Conservation (phyloP, 2,329 filamentous ascomycete species). For the Exutisphaerella laricina region DNA sequence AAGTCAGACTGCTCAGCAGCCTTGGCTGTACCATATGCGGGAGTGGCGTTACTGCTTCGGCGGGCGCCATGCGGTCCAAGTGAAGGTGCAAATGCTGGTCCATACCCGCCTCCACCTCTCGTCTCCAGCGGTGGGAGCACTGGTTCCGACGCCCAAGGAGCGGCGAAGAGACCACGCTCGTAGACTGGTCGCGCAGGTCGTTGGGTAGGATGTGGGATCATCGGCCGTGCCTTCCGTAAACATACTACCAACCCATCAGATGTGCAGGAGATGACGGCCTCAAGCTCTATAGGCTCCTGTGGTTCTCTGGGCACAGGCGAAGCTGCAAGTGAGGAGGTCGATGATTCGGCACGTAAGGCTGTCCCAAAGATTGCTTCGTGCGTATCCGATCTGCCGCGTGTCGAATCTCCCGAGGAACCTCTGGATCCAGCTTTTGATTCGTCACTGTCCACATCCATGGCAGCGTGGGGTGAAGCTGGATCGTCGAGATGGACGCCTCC, state of each 20-base stretch:
- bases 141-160: slow-evolving; percentile 70
- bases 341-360: slow-evolving; percentile 35
- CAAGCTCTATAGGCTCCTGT: slow-evolving; percentile 59
- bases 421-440: slow-evolving; percentile 22
- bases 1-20: slow-evolving; percentile 55
- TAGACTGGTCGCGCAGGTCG: slow-evolving; percentile 43
- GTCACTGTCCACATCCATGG: slow-evolving; percentile 20
- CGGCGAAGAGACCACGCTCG: slow-evolving; percentile 66
- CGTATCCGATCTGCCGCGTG: slow-evolving; percentile 34
- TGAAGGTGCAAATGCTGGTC: slow-evolving; percentile 34
- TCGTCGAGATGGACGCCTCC: slow-evolving; percentile 44
- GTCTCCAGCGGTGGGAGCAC: slow-evolving; percentile 44
- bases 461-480: slow-evolving; percentile 11
- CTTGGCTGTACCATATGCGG: slow-evolving; percentile 39
- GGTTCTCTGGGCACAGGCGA: slow-evolving; percentile 25
- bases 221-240: slow-evolving; percentile 65
- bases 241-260: slow-evolving; percentile 83
- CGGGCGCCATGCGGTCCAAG: slow-evolving; percentile 31
- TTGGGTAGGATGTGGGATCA: slow-evolving; percentile 55
- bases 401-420: slow-evolving; percentile 45
- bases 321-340: slow-evolving; percentile 28
- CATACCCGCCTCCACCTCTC: slow-evolving; percentile 27
- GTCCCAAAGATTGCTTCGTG: slow-evolving; percentile 43
- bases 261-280: slow-evolving; percentile 86
- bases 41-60: slow-evolving; percentile 7